Evolutionary conservation across 2,329 filamentous ascomycete species (phyloP), one percentile per base, ranked within the genome.

Genomic region (Fusarium sp.): DNA sequence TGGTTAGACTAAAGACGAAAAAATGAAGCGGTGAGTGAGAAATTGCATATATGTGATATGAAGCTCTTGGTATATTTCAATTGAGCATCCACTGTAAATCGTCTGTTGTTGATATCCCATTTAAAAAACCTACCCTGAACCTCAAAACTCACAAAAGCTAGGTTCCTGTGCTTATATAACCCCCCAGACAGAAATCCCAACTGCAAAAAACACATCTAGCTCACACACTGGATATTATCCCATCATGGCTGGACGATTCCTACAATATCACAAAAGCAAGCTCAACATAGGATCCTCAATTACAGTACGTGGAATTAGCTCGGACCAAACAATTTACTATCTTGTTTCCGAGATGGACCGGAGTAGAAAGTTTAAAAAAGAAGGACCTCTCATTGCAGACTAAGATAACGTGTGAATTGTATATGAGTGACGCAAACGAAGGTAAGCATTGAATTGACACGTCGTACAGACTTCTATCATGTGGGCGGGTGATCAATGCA

Each of bases 1-100:
- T 4, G 10, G 0, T 26, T 6, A 12, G 6, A 26, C 6, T 18
- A 12, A 8, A 24, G 18, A 18, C n/a, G 18, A 10, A 10, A 2
- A 26, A 44, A 44, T 18, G 5, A 17, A 44, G 24, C 2, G 10
- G 3, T 18, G 10, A 44, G 10, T 3, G 12, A 18, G 6, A 26
- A 8, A 7, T 11, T 18, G 4, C 4, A 45, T 18, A 45, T 1
- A 26, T 26, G 10, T 18, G 10, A 26, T 13, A 45, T 18, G 2
- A 45, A 45, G 6, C 15, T 26, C 42, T 5, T 45, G 6, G 17
- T 13, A 13, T 20, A 45, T 18, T 8, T 28, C 1, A 26, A 13
- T 26, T 28, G 26, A 45, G 42, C 0, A 13, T 9, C 26, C 1
- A 13, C 17, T 26, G 3, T 13, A 45, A 20, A 26, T 26, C 17